Evolutionary conservation across 2,329 filamentous ascomycete species (phyloP).

Genomic region (Ascochyta pisi): DNA sequence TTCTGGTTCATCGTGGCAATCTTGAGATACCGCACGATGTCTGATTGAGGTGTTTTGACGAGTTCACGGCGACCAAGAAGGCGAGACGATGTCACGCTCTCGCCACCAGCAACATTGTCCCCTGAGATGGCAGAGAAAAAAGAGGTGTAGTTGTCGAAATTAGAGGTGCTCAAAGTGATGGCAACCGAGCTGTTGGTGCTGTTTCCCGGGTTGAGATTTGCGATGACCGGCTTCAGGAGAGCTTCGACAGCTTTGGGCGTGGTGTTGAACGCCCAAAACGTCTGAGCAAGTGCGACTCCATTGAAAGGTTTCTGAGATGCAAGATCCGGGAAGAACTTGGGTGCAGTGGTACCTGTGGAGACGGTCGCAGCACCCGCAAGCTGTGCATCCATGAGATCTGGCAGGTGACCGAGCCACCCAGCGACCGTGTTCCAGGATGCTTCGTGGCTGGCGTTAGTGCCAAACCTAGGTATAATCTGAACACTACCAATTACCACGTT

Average conservation of each 20-base stretch:
- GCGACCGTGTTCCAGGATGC: conserved; percentile 37
- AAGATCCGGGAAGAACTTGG: conserved; percentile 4
- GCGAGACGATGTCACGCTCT: conserved; percentile 35
- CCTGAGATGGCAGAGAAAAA: conserved; percentile 31
- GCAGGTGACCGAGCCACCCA: conserved; percentile 19
- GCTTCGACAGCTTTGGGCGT: conserved; percentile 20
- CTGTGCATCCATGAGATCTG: conserved; percentile 40
- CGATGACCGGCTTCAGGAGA: conserved; percentile 23
- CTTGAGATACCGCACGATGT: conserved; percentile 20
- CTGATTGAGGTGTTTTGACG: conserved; percentile 11
- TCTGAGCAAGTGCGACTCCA: conserved; percentile 23
- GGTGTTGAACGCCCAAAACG: conserved; percentile 35
- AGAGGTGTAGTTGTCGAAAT: conserved; percentile 10
- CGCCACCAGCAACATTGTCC: conserved; percentile 27
- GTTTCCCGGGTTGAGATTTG: conserved; percentile 5
- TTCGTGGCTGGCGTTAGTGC: conserved; percentile 18
- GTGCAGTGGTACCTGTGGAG: conserved; percentile 10
- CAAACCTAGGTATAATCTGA: conserved; percentile 8
- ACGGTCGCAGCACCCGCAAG: conserved; percentile 32
- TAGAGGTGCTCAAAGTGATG: conserved; percentile 9
- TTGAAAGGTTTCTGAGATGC: neutral
- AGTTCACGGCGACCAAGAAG: conserved; percentile 38
- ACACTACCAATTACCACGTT: conserved; percentile 15
- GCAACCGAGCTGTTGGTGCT: conserved; percentile 12
- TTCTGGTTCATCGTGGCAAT: conserved; percentile 24